Percentiles rank a stretch among this genome's conserved stretches.
Conservation (phyloP, 2,329 filamentous ascomycete genomes). For the Chaetomiaceae sp. region DNA sequence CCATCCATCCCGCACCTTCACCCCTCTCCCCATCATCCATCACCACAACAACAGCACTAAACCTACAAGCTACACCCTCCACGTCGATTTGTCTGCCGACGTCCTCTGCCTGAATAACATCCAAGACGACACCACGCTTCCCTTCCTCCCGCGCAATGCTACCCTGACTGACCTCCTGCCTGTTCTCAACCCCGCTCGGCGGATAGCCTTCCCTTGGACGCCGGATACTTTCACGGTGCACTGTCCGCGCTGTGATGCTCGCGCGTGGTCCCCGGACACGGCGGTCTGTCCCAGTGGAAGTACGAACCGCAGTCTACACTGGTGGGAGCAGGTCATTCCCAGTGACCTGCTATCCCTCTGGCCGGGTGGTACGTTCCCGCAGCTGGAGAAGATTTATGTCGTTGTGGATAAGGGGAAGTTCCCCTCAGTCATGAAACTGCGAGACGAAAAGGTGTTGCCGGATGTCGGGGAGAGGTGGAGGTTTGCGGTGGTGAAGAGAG, state of each 20-base stretch:
- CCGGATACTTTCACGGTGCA: not conserved
- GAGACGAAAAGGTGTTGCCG: not conserved
- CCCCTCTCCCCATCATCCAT: not conserved
- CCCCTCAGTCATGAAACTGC: not conserved
- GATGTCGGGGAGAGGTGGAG: not conserved
- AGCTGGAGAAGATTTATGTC: not conserved
- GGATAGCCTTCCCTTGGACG: not conserved
- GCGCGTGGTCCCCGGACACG: not conserved
- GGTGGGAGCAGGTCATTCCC: not conserved
- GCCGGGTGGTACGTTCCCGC: not conserved
- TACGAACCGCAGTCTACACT: not conserved
- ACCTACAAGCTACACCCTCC: not conserved
- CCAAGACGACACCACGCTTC: too few species aligned
- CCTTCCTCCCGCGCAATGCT: too few species aligned
- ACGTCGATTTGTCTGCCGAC: not conserved
- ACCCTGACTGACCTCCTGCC: not conserved
- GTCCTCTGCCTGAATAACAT: not conserved
- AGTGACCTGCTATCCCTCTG: not conserved
- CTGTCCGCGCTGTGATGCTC: not conserved
- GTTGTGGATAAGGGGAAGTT: not conserved
- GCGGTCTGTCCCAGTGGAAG: not conserved
- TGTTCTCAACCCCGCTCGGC: not conserved
- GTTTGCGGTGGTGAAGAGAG: not conserved
- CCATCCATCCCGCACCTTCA: not conserved
- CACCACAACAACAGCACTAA: too few species aligned